These are phyloP conservation scores for Coemansia guatemalensis DNA, from an alignment of 192 early-diverging fungal genomes.

Conservation along the genomic window DNA sequence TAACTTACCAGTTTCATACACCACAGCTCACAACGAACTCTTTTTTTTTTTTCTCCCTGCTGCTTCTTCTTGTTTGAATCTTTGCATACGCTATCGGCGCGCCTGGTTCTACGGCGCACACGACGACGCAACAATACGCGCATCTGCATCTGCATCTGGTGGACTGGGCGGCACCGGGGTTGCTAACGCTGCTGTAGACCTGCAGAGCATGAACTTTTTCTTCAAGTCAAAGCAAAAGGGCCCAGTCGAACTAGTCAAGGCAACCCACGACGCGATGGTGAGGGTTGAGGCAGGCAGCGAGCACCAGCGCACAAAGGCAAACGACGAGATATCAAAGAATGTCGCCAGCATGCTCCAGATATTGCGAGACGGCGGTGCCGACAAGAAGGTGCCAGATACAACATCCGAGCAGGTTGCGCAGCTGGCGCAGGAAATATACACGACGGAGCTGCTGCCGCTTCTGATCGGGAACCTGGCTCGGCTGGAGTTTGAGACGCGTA, in stretches of 20 bases:
- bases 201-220: constrained; percentile 64
- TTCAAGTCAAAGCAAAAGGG: constrained; percentile 83
- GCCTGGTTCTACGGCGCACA: background rate
- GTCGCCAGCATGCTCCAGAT: constrained; percentile 90
- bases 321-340: constrained; percentile 97
- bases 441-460: constrained; percentile 83
- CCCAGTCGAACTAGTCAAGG: constrained; percentile 85
- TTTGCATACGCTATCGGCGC: background rate
- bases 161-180: background rate
- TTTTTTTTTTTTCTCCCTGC: background rate
- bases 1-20: too few species aligned
- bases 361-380: constrained; percentile 92
- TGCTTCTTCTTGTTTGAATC: background rate
- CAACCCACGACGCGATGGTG: constrained; percentile 80
- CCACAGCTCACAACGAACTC: background rate
- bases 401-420: constrained; percentile 88
- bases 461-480: constrained; percentile 86
- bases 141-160: too few species aligned
- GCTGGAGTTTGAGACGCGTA: constrained; percentile 91
- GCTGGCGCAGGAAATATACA: constrained; percentile 95
- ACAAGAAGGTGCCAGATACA: constrained; percentile 50
- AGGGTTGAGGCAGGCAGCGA: constrained; percentile 60
- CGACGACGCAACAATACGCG: too few species aligned
- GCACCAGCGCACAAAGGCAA: constrained; percentile 70
- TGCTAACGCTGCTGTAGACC: constrained; percentile 4